phyloP scores from a whole-genome alignment of 1,139 yeast genomes.

The Wickerhamiella pararugosa region DNA sequence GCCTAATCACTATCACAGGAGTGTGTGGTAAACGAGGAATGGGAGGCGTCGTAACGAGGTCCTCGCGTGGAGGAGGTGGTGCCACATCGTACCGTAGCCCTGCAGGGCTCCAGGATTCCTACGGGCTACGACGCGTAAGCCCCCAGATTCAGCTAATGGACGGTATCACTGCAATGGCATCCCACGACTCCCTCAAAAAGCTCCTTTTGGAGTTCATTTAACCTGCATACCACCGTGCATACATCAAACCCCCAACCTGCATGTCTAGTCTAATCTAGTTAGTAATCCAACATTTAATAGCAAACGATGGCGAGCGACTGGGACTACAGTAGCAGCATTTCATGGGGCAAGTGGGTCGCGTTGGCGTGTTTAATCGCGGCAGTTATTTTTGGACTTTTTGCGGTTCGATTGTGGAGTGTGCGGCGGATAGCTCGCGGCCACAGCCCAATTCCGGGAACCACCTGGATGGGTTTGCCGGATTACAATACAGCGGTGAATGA shows the following conservation, averaged over 20 bases:
- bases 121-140: slow-evolving; percentile 26
- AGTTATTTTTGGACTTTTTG: slow-evolving; percentile 37
- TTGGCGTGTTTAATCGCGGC: slow-evolving; percentile 31
- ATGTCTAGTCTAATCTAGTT: too few relatives aligned
- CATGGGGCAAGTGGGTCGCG: slow-evolving; percentile 36
- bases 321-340: not conserved
- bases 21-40: slow-evolving; percentile 23
- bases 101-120: slow-evolving; percentile 25
- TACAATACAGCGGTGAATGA: slow-evolving; percentile 24
- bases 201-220: slow-evolving; percentile 15
- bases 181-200: slow-evolving; percentile 27
- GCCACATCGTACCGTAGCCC: slow-evolving; percentile 18
- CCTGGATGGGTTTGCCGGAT: slow-evolving; percentile 89
- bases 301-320: too few relatives aligned
- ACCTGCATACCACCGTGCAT: too few relatives aligned
- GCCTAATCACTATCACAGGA: slow-evolving; percentile 31
- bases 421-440: slow-evolving; percentile 46
- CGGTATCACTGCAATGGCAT: slow-evolving; percentile 28
- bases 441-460: slow-evolving; percentile 65
- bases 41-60: slow-evolving; percentile 16
- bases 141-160: slow-evolving; percentile 30
- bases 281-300: too few relatives aligned
- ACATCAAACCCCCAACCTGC: too few relatives aligned
- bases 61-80: slow-evolving; percentile 22
- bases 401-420: slow-evolving; percentile 33